Base-by-base conservation (phyloP, 352 stramenopile species). In the Phytophthora boehmeriae region DNA sequence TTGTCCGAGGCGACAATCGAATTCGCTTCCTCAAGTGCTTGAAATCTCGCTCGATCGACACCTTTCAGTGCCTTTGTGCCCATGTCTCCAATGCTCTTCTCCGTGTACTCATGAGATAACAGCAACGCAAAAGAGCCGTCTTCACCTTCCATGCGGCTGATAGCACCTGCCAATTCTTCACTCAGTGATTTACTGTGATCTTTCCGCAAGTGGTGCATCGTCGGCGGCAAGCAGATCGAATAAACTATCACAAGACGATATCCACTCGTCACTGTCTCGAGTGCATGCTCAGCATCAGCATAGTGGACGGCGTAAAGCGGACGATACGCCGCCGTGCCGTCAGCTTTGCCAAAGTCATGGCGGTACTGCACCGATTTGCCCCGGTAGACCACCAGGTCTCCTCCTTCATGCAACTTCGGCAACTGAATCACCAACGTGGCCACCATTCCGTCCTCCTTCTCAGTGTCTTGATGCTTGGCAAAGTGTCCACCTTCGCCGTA, bases 381-480 rank as follows among this genome's bases (percentile, higher is more conserved):
- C 14, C 19, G 38, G 8, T 23, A 20, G 2, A 44, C 38, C 14
- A 44, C 38, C 45, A 60, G 38, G 28, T 60, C 53, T 36, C 53
- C 53, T 44, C 53, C 55, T 48, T 58, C 13, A 25, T 47, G 61
- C 53, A 39, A 8, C 23, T 41, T 46, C 1, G 75, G 63, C 1
- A 80, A 46, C 39, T 75, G 52, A 0, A 83, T 32, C 39, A 80
- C 48, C 5, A 84, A 50, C 17, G 71, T 80, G 2, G 60, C 71
- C 39, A 79, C 75, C 75, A 78, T 79, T 23, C 68, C 68, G 14
- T 50, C 49, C 49, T 84, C 54, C 38, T 81, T 80, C 67, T 84
- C 75, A 35, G 68, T 82, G 54, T 82, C 71, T 42, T 71, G 63
- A 44, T 83, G 71, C 20, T 60, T 59, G 2, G 60, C 49, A 49